Conservation (phyloP, 2,329 filamentous ascomycete species). For the Phaeosphaeriaceae sp. region DNA sequence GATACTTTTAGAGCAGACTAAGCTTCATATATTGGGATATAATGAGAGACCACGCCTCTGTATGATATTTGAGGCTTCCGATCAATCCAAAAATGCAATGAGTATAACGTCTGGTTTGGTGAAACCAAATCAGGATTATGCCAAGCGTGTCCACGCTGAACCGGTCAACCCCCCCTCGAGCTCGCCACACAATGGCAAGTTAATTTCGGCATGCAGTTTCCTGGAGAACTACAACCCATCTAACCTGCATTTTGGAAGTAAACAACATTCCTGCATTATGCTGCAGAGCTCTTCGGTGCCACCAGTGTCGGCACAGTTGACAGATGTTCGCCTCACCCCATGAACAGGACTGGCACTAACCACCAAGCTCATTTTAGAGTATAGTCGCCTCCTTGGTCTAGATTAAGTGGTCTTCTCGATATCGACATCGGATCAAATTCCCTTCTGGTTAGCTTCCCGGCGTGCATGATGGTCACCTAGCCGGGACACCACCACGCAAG, state of each 20-base stretch:
- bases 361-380: no score
- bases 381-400: no score
- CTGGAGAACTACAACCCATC: background rate
- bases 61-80: no score
- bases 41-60: no score
- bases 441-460: background rate
- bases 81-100: no score
- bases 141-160: background rate
- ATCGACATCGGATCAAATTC: background rate
- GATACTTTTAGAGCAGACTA: no score
- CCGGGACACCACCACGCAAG: background rate
- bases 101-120: background rate
- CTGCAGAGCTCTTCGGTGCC: constrained; percentile 1
- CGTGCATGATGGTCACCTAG: background rate
- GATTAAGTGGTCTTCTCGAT: no score
- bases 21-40: no score
- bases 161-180: constrained; percentile 5
- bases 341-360: background rate
- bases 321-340: background rate
- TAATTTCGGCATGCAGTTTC: constrained; percentile 1
- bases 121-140: background rate
- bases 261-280: background rate
- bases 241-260: background rate
- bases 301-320: background rate
- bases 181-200: background rate